Conservation (phyloP, 257 asterid species). For the Echites panduratus region DNA sequence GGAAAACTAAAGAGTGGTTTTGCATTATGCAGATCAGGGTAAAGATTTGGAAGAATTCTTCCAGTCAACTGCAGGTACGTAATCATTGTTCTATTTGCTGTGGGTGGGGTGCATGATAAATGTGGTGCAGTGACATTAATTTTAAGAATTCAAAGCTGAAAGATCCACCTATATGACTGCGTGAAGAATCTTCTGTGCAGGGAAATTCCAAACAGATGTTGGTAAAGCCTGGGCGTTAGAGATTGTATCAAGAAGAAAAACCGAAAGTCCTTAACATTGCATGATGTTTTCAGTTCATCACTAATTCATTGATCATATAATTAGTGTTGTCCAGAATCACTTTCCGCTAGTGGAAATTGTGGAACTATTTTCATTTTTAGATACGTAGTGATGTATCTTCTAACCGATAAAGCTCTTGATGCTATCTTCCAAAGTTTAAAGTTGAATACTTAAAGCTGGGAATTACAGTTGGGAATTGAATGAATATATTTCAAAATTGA, state of each 20-base stretch:
- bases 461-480: no score
- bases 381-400: no score
- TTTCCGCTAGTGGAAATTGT: no score
- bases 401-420: no score
- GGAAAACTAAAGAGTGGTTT: neutral
- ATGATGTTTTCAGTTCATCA: neutral
- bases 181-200: slow-evolving; percentile 23
- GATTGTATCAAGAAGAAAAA: slow-evolving; percentile 56
- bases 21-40: slow-evolving; percentile 61
- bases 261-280: slow-evolving; percentile 13
- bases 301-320: neutral
- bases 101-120: neutral
- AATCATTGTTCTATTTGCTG: neutral
- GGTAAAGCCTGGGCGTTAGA: slow-evolving; percentile 96
- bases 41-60: slow-evolving; percentile 84
- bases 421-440: no score
- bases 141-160: neutral
- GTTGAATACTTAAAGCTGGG: no score
- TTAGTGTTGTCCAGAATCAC: no score
- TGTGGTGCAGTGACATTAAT: neutral
- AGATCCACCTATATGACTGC: neutral
- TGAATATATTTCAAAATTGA: no score
- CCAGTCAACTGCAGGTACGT: slow-evolving; percentile 80
- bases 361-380: no score
- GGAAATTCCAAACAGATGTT: slow-evolving; percentile 85